Evolutionary conservation across 306 rosid species (phyloP).

Genomic region (Cucumis cinereus): DNA sequence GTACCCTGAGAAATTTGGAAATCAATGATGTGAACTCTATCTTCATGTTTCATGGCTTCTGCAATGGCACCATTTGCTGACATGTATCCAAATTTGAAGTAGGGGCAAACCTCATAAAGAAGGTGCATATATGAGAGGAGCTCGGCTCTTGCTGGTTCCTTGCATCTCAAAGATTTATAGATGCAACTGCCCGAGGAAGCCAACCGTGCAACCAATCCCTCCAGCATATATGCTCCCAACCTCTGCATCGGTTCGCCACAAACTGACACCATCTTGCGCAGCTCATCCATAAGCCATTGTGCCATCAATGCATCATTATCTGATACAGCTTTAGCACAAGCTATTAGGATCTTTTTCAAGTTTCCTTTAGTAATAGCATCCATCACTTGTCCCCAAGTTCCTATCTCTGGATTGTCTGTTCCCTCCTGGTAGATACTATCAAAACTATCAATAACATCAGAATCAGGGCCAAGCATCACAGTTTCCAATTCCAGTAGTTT

Average conservation of each 20-base stretch:
- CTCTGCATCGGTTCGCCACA: slow-evolving; percentile 91
- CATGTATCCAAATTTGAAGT: slow-evolving; percentile 94
- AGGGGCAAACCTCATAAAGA: slow-evolving; percentile 85
- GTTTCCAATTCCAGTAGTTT: slow-evolving; percentile 73
- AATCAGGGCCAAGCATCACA: slow-evolving; percentile 87
- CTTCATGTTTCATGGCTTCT: slow-evolving; percentile 86
- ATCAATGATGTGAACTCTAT: slow-evolving; percentile 80
- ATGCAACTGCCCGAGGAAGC: slow-evolving; percentile 64
- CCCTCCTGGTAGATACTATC: slow-evolving; percentile 32
- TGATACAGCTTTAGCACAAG: slow-evolving; percentile 66
- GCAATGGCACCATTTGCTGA: slow-evolving; percentile 98
- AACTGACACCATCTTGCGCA: slow-evolving; percentile 76
- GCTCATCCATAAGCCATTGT: slow-evolving; percentile 63
- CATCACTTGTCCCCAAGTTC: slow-evolving; percentile 66
- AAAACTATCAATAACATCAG: slow-evolving; percentile 38
- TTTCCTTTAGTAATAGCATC: slow-evolving; percentile 47
- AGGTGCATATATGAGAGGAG: slow-evolving; percentile 81
- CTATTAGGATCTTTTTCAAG: slow-evolving; percentile 51
- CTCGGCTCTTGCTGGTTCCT: slow-evolving; percentile 67
- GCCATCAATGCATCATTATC: slow-evolving; percentile 60
- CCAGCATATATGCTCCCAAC: slow-evolving; percentile 94
- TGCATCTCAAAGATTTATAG: slow-evolving; percentile 65
- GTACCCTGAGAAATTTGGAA: slow-evolving; percentile 89
- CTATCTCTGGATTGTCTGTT: slow-evolving; percentile 37
- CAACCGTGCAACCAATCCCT: slow-evolving; percentile 72